phyloP scores from a whole-genome alignment of 2,329 filamentous ascomycete genomes.

The Neopestalotiopsis sp. region DNA sequence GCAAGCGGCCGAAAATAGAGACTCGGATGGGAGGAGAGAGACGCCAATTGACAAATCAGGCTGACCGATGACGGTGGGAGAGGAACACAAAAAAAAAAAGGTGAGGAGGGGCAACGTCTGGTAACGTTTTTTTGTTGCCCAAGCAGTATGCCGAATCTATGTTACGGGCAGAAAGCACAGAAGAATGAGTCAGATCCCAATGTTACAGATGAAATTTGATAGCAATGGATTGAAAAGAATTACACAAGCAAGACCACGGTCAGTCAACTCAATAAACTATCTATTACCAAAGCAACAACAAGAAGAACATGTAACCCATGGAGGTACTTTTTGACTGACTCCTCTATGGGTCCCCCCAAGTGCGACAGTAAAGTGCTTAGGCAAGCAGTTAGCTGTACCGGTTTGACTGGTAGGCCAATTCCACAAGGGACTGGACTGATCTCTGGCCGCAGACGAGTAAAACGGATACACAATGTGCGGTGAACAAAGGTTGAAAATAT shows the following conservation, averaged over 20 bases:
- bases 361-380: neutral
- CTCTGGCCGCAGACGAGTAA: slow-evolving; percentile 10
- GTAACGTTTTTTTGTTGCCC: neutral
- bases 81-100: slow-evolving; percentile 23
- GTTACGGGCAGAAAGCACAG: too few species aligned
- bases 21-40: slow-evolving; percentile 24
- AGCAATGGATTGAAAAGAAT: too few species aligned
- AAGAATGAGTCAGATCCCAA: too few species aligned
- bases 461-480: slow-evolving; percentile 16
- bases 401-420: neutral
- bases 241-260: too few species aligned
- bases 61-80: slow-evolving; percentile 23
- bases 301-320: neutral
- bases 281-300: too few species aligned
- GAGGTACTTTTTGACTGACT: neutral
- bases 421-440: neutral
- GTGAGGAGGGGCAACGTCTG: slow-evolving; percentile 22
- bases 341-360: neutral
- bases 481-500: slow-evolving; percentile 45
- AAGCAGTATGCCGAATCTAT: neutral
- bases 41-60: slow-evolving; percentile 33
- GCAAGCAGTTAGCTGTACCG: neutral
- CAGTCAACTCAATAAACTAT: too few species aligned
- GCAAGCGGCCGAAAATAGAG: slow-evolving; percentile 22
- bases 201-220: too few species aligned